phyloP scores from a whole-genome alignment of 306 rosid species.

The Astragalus glycyphyllos region DNA sequence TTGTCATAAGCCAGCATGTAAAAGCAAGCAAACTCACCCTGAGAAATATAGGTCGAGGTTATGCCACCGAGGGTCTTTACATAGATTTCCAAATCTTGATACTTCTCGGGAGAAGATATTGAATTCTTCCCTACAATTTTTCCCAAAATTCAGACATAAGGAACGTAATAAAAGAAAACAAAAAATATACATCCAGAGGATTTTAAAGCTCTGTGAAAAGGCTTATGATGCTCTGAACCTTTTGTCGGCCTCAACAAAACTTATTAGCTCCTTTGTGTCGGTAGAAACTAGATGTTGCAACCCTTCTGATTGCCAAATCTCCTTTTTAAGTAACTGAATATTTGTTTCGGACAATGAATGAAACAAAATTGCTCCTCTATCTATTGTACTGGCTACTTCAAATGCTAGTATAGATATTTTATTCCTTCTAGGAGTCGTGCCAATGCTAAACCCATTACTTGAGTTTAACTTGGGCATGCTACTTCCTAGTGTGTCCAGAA shows the following conservation, averaged over 20 bases:
- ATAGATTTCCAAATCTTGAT: conserved; percentile 76
- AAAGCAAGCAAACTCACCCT: conserved; percentile 53
- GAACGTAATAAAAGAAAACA: conserved; percentile 13
- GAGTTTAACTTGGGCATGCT: conserved; percentile 63
- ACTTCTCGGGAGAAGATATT: conserved; percentile 68
- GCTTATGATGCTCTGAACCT: conserved; percentile 55
- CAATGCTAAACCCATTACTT: conserved; percentile 51
- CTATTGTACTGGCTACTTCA: conserved; percentile 93
- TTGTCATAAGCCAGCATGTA: conserved; percentile 13
- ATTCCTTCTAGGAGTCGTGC: conserved; percentile 55
- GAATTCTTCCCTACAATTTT: conserved; percentile 73
- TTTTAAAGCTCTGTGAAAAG: background rate
- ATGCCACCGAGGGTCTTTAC: conserved; percentile 90
- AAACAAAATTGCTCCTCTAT: conserved; percentile 68
- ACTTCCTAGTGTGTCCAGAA: conserved; percentile 74
- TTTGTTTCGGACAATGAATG: conserved; percentile 81
- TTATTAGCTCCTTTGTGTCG: conserved; percentile 66
- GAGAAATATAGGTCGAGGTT: conserved; percentile 70
- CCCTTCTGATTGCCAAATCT: conserved; percentile 70
- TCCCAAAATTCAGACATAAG: conserved; percentile 38
- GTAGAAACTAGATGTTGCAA: conserved; percentile 69
- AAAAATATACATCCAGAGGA: background rate
- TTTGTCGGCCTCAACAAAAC: conserved; percentile 79
- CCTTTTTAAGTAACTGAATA: conserved; percentile 69
- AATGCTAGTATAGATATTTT: conserved; percentile 81